Evolutionary conservation across 2,329 filamentous ascomycete species (phyloP), one percentile per base, ranked within the genome.

Genomic region (Cladophialophora exuberans): DNA sequence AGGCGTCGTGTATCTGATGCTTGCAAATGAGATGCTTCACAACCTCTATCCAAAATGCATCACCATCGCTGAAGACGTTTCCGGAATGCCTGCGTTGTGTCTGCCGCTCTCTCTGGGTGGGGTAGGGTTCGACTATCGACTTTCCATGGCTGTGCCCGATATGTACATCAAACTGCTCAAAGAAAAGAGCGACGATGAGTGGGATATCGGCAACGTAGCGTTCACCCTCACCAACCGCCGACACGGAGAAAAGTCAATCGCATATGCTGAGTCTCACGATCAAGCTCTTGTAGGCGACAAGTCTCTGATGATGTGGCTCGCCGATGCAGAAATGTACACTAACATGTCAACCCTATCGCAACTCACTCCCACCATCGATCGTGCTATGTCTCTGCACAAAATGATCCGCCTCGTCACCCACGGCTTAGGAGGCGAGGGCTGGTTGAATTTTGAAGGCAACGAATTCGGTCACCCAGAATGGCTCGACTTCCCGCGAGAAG

Each of bases 101-200:
- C 74, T 99, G 31, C 85, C 89, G 5, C 78, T 97, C 33, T 86
- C 88, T 1, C 79, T 97, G 1, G 94, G 94, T 15, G 94, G 94
- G 59, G 85, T 97, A 64, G 94, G 94, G 22, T 99, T 99, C 70
- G 94, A 99, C 74, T 99, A 99, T 73, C 85, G 94, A 63, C 83
- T 99, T 26, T 92, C 92, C 52, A 99, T 99, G 94, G 94, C 94
- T 3, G 86, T 99, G 60, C 94, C 94, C 3, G 94, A 99, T 72
- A 89, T 99, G 84, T 99, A 95, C 85, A 99, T 99, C 80, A 99
- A 99, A 76, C 90, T 95, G 69, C 74, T 97, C 59, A 99, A 99
- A 73, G 94, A 99, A 75, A 85, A 90, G 71, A 82, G 88, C 67
- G 94, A 99, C 66, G 79, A 90, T 60, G 83, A 96, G 7, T 99